Evolutionary conservation across 208 protist species (phyloP), one percentile per base, ranked within the genome.

Genomic region (Giardia duodenalis): DNA sequence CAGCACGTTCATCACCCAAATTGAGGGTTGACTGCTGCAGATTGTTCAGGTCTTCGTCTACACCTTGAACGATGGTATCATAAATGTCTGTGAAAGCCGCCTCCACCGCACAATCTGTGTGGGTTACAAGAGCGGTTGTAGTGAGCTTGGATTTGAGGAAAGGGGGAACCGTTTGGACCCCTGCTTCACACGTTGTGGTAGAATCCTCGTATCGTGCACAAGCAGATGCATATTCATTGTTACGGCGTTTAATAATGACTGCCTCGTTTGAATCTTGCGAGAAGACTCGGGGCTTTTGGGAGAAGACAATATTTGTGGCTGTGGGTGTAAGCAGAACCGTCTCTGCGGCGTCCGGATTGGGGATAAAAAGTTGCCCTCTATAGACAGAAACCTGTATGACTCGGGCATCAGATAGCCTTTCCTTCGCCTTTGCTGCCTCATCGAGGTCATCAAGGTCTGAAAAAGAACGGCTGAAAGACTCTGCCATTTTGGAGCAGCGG

Each of bases 281-380:
- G 44, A 91, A 91, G 4, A 2, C 44, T 47, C 43, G 44, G 44
- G 88, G 88, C 44, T 3, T 2, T 48, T 91, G 44, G 30, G 45
- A 47, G 45, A 43, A 91, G 10, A 91, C 2, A 48, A 47, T 2
- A 48, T 45, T n/a, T 67, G 88, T 47, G 44, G 88, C 2, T 1
- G 88, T 91, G n/a, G 88, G 10, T 46, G 88, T 45, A 48, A 91
- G 44, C 44, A 47, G 44, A 46, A 91, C 88, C 2, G 88, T 2
- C 45, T 91, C 88, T 91, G 45, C 2, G 39, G 44, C 2, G 1
- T 91, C 2, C 2, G 2, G 42, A 91, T 91, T 2, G n/a, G n/a
- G 2, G 44, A 48, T 47, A 48, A 91, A 91, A 42, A 45, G 44
- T 48, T 91, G 44, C 1, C 88, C 88, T 47, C 44, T 0, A 91